Evolutionary conservation across 805 yeast genomes (phyloP), one percentile per base, ranked within the genome.

Genomic region (Candida xyloterini): DNA sequence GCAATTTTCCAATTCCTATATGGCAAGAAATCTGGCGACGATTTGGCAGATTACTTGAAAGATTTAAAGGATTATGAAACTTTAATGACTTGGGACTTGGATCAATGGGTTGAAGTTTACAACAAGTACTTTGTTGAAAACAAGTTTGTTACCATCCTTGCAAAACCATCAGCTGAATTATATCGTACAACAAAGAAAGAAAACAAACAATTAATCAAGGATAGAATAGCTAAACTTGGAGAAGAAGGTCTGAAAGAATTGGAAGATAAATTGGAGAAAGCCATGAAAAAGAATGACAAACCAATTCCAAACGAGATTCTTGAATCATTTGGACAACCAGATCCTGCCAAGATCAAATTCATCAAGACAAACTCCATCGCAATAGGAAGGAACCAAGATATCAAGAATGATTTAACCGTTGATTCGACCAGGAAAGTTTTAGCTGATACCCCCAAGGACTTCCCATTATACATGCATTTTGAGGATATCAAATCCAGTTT

Each of bases 401-500:
- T 63, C 9, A 13, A 10, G 9, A 60, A 57, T 29, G 63, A 62
- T 21, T 14, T 44, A 5, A 8, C 43, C 1, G 49, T 66, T 22
- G 49, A 50, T 26, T 39, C 50, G 6, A 53, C 54, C 16, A 35
- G 51, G 31, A 38, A 50, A 11, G 44, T 47, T 29, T 36, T 44
- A 7, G 20, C 36, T 6, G 67, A 62, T 42, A 51, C 57, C 1
- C 79, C 82, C 21, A 37, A 50, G 1, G 67, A 72, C 35, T 71
- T 83, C 46, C 88, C 90, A 4, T 60, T 90, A 27, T 80, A 78
- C 46, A 57, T 90, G 36, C 93, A 88, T 56, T 73, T 84, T 51
- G 97, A 93, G 60, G 77, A 82, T 47, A 82, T 77, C 55, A 74
- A 80, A 39, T 85, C 96, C 1, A 81, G 84, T 53, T 93, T 91